Percentiles rank a stretch among this genome's conserved stretches.
Evolutionary conservation across 176 grass and related monocot genomes (phyloP).

Genomic region (Alloteropsis semialata): DNA sequence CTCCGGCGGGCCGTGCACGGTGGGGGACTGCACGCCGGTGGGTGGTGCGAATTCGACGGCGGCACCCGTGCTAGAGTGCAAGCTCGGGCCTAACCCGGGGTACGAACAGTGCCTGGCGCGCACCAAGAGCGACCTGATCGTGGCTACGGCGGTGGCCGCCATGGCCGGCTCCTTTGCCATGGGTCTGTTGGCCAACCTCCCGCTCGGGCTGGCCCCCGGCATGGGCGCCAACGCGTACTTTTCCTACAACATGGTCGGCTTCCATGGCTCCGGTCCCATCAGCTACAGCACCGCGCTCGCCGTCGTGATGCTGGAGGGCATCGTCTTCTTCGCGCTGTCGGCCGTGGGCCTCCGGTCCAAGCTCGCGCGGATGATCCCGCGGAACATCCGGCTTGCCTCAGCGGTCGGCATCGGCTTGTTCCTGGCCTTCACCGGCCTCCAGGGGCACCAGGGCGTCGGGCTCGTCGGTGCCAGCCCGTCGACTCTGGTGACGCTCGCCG

Average conservation of each 20-base stretch:
- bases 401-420: constrained; percentile 59
- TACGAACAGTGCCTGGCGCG: constrained; percentile 46
- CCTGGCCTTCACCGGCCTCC: constrained; percentile 58
- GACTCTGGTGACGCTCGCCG: constrained; percentile 64
- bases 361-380: constrained; percentile 52
- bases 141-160: constrained; percentile 47
- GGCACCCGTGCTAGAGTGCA: constrained; percentile 29
- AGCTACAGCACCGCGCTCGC: constrained; percentile 53
- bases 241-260: constrained; percentile 70
- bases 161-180: constrained; percentile 52
- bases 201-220: constrained; percentile 56
- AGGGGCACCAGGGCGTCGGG: constrained; percentile 57
- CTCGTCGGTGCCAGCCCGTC: constrained; percentile 66
- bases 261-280: constrained; percentile 55
- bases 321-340: constrained; percentile 45
- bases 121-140: constrained; percentile 56
- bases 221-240: constrained; percentile 78
- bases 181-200: constrained; percentile 59
- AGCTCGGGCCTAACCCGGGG: constrained; percentile 8
- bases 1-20: constrained; percentile 60
- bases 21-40: constrained; percentile 32
- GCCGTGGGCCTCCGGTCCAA: constrained; percentile 46
- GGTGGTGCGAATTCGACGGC: neutral
- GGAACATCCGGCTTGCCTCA: constrained; percentile 44
- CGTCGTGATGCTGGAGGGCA: constrained; percentile 57